Percentiles rank a stretch among this genome's conserved stretches.
Conservation (phyloP, 768 basidiomycete genomes). For the Suillus placidus region DNA sequence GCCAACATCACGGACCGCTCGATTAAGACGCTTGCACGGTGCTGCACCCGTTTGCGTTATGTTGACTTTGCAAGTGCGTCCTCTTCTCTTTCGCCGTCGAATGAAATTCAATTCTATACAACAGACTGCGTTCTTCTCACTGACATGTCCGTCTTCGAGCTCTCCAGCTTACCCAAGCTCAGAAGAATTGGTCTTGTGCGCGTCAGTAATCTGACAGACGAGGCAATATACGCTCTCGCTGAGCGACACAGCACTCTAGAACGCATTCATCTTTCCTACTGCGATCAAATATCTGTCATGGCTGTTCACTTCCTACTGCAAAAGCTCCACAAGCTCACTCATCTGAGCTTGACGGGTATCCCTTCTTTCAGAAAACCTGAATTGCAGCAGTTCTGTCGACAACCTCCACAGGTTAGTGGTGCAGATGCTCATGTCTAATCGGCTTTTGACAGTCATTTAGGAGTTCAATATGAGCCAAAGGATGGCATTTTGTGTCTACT, state of each 20-base stretch:
- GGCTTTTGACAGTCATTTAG: slow-evolving; percentile 40
- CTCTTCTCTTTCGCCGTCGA: not conserved
- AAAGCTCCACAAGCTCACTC: slow-evolving; percentile 87
- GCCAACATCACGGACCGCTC: slow-evolving; percentile 87
- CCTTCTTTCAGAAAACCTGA: slow-evolving; percentile 85
- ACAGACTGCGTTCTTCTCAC: slow-evolving; percentile 85
- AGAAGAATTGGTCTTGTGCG: slow-evolving; percentile 94
- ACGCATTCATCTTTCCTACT: slow-evolving; percentile 96
- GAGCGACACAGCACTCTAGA: slow-evolving; percentile 87
- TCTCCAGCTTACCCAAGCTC: slow-evolving; percentile 85
- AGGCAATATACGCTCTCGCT: slow-evolving; percentile 86
- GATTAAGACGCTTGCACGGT: slow-evolving; percentile 78
- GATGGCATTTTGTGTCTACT: slow-evolving; percentile 93
- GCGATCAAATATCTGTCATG: slow-evolving; percentile 90
- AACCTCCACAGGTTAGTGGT: slow-evolving; percentile 75
- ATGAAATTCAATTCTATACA: slow-evolving; percentile 9
- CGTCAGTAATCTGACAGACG: slow-evolving; percentile 90
- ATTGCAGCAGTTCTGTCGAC: slow-evolving; percentile 86
- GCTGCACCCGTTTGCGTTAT: slow-evolving; percentile 89
- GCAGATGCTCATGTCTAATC: not conserved
- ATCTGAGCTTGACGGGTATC: slow-evolving; percentile 97
- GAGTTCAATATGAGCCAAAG: slow-evolving; percentile 92
- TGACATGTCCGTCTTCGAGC: slow-evolving; percentile 92
- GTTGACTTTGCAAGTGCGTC: slow-evolving; percentile 92
- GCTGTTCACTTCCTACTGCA: slow-evolving; percentile 90